A percentile compares a stretch with the other conserved stretches of the same genome.
These are phyloP conservation scores for Halteria grandinella DNA, from an alignment of 73 alveolate species.

Conservation along the genomic window DNA sequence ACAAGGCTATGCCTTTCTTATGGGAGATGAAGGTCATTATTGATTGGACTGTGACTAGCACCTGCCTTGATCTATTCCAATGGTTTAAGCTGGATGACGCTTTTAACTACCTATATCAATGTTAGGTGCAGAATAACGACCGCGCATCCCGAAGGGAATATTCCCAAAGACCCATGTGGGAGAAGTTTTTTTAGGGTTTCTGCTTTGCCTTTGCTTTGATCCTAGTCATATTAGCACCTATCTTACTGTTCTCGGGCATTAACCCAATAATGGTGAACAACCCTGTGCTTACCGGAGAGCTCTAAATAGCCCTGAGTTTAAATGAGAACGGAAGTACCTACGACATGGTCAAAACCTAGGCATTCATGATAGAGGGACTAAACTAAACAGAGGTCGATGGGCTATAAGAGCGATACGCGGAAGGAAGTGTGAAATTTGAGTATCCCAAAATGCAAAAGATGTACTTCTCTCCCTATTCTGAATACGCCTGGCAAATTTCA, in stretches of 20 bases:
- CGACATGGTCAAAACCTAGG: constrained; percentile 6
- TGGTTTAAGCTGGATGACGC: constrained; percentile 84
- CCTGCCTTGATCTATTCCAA: constrained; percentile 73
- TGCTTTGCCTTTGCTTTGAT: constrained; percentile 56
- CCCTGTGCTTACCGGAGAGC: constrained; percentile 27
- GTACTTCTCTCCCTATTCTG: constrained; percentile 46
- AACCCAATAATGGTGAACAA: constrained; percentile 61
- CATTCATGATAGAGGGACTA: constrained; percentile 2
- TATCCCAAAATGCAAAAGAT: constrained; percentile 18
- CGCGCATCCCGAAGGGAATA: constrained; percentile 21
- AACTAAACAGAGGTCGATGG: background rate
- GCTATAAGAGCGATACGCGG: background rate
- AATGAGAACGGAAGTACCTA: constrained; percentile 28
- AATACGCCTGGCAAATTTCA: constrained; percentile 33
- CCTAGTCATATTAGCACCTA: constrained; percentile 55
- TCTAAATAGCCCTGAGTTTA: constrained; percentile 23
- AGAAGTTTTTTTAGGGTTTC: constrained; percentile 60
- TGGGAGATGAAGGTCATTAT: constrained; percentile 65
- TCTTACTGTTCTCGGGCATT: constrained; percentile 57
- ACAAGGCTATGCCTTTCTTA: constrained; percentile 63
- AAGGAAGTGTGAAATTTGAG: background rate
- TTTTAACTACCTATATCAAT: constrained; percentile 57
- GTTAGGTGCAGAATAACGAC: constrained; percentile 54
- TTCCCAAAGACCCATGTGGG: constrained; percentile 28
- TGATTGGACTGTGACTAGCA: constrained; percentile 76